These are phyloP conservation scores for Aphelidium insulamus DNA, from an alignment of 371 early-diverging fungal genomes.

Conservation along the genomic window DNA sequence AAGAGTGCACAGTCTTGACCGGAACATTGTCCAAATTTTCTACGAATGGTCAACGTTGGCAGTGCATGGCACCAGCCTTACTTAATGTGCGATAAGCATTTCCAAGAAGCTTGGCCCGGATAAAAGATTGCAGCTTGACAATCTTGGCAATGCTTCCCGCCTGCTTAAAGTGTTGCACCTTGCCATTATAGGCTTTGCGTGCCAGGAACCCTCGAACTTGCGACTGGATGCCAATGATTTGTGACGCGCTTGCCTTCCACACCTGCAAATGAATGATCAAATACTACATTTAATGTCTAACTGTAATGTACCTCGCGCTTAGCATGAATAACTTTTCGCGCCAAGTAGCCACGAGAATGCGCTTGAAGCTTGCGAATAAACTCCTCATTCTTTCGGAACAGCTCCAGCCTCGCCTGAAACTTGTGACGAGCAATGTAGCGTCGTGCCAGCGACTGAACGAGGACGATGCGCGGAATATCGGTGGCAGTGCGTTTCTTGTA, in stretches of 20 bases:
- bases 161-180: constrained; percentile 28
- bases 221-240: constrained; percentile 41
- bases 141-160: constrained; percentile 53
- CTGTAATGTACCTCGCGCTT: not conserved
- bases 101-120: constrained; percentile 50
- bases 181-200: constrained; percentile 27
- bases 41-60: constrained; percentile 6
- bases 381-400: not conserved
- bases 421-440: constrained; percentile 2
- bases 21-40: constrained; percentile 52
- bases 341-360: constrained; percentile 25
- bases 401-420: not conserved
- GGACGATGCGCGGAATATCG: not conserved
- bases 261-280: not conserved
- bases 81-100: constrained; percentile 59
- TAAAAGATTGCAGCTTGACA: constrained; percentile 61
- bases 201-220: constrained; percentile 32
- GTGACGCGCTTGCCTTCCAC: not conserved
- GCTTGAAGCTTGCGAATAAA: constrained; percentile 23
- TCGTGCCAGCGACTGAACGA: constrained; percentile 1
- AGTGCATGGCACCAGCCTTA: constrained; percentile 17
- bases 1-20: constrained; percentile 53
- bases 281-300: not conserved
- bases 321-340: constrained; percentile 12
- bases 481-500: too few relatives aligned